Conservation (phyloP, 331 rosid genomes). For the Malus hybrid region DNA sequence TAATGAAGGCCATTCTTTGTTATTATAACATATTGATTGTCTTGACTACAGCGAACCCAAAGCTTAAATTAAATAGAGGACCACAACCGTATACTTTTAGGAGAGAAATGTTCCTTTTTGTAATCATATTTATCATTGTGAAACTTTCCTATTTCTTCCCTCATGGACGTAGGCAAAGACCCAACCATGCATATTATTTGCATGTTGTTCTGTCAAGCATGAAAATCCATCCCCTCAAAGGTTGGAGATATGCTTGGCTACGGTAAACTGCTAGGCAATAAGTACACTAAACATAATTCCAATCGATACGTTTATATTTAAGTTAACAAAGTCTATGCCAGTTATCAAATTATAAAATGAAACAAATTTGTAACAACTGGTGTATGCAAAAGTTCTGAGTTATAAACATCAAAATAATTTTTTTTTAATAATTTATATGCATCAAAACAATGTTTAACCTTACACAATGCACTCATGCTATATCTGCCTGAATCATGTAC, state of each 20-base stretch:
- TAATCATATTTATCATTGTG: neutral
- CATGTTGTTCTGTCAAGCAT: neutral
- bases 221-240: neutral
- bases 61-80: neutral
- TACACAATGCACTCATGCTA: neutral
- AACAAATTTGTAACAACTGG: neutral
- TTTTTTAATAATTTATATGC: too few relatives aligned
- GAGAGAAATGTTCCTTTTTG: neutral
- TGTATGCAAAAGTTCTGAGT: neutral
- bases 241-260: neutral
- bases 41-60: neutral
- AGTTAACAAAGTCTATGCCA: neutral
- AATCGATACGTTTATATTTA: neutral
- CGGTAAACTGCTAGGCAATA: neutral
- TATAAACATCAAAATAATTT: neutral
- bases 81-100: neutral
- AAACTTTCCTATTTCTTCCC: neutral
- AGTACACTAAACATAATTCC: neutral
- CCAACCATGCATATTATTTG: neutral
- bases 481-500: neutral
- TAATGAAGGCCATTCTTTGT: neutral
- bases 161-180: neutral
- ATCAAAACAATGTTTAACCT: neutral
- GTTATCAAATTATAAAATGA: neutral
- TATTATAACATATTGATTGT: neutral